Percentiles rank a stretch among this genome's conserved stretches.
Conservation (phyloP, 441 rosid genomes). For the Lepidium campestre region DNA sequence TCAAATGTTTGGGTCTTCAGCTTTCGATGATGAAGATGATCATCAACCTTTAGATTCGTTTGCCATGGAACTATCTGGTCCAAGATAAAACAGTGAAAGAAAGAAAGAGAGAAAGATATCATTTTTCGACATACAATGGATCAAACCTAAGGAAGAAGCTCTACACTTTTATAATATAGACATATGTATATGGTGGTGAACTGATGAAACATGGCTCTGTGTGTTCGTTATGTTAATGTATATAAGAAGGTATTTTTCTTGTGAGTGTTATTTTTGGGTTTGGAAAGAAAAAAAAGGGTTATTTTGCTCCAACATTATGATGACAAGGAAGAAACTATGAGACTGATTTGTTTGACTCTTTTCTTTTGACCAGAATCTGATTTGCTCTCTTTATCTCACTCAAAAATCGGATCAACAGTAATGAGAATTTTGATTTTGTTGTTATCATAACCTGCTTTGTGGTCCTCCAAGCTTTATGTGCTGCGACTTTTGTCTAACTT, state of each 20-base stretch:
- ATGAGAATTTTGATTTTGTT: background rate
- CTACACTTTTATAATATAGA: slow-evolving; percentile 19
- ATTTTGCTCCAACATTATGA: slow-evolving; percentile 3
- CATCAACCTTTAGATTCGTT: slow-evolving; percentile 66
- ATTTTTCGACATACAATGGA: background rate
- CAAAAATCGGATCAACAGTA: background rate
- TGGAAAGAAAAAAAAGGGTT: background rate
- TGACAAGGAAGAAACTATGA: slow-evolving; percentile 3
- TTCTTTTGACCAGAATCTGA: slow-evolving; percentile 25
- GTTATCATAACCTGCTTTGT: slow-evolving; percentile 14
- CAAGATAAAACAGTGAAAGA: slow-evolving; percentile 51
- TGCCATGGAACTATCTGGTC: slow-evolving; percentile 93
- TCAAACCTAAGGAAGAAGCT: background rate
- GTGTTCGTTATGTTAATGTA: slow-evolving; percentile 11
- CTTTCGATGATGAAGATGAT: slow-evolving; percentile 63
- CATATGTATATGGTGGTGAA: slow-evolving; percentile 24
- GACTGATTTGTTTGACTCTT: slow-evolving; percentile 15
- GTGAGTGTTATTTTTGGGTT: background rate
- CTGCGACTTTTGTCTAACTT: slow-evolving; percentile 15
- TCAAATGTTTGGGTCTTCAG: slow-evolving; percentile 55
- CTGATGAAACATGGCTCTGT: background rate
- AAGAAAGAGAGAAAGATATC: background rate
- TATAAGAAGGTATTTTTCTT: background rate
- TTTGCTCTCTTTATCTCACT: background rate
- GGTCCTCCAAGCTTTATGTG: slow-evolving; percentile 16